Percentiles rank a stretch among this genome's conserved stretches.
Evolutionary conservation across 306 rosid genomes (phyloP).

Genomic region (Rosa chinensis): DNA sequence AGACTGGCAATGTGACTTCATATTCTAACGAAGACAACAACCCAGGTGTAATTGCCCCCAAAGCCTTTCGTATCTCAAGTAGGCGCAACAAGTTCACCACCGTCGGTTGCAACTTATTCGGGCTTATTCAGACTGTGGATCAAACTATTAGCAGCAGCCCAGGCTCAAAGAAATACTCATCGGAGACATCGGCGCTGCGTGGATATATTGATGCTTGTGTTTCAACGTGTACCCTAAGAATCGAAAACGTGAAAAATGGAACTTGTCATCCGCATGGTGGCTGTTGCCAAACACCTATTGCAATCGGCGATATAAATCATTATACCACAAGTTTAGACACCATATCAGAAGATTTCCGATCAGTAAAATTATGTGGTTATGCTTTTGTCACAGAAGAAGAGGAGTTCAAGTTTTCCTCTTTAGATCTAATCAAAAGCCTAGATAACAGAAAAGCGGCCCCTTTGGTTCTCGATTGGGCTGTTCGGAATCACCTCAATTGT

Average conservation of each 20-base stretch:
- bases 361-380: neutral
- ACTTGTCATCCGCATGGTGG: slow-evolving; percentile 20
- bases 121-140: neutral
- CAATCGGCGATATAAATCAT: neutral
- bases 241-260: neutral
- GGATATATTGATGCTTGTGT: slow-evolving; percentile 1
- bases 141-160: neutral
- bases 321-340: neutral
- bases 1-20: neutral
- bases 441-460: neutral
- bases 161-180: neutral
- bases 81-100: slow-evolving; percentile 12
- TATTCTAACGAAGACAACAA: neutral
- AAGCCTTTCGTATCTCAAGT: neutral
- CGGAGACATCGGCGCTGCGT: neutral
- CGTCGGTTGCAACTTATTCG: neutral
- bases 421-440: neutral
- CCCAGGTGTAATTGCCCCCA: neutral
- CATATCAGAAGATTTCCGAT: neutral
- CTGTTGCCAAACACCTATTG: slow-evolving; percentile 7
- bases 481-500: slow-evolving; percentile 22
- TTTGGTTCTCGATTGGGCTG: slow-evolving; percentile 34
- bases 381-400: slow-evolving; percentile 27
- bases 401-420: slow-evolving; percentile 11
- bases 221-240: neutral